A percentile compares a stretch with the other conserved stretches of the same genome.
Evolutionary conservation across 2,329 filamentous ascomycete genomes (phyloP).

Genomic region (Aspergillus tamarii): DNA sequence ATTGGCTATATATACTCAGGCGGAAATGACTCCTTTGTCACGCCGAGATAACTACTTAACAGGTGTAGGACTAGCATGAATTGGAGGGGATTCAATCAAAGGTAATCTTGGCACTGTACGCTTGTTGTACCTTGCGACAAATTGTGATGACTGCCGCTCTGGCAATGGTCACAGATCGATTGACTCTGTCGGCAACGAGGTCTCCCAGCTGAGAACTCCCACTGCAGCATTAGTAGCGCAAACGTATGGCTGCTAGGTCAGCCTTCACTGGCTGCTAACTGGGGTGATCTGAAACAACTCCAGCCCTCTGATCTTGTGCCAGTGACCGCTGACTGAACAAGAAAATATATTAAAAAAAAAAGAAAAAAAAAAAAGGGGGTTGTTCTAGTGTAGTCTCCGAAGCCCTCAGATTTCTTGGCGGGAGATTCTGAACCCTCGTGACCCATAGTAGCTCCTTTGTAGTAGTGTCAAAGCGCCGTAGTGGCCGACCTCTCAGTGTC

Average conservation of each 20-base stretch:
- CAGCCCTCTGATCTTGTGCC: too few relatives aligned
- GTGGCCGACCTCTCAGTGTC: too few relatives aligned
- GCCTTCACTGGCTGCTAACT: too few relatives aligned
- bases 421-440: too few relatives aligned
- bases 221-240: neutral
- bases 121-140: neutral
- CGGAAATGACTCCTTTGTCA: conserved; percentile 22
- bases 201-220: neutral
- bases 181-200: neutral
- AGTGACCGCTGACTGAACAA: too few relatives aligned
- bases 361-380: too few relatives aligned
- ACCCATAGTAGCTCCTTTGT: too few relatives aligned
- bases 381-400: too few relatives aligned
- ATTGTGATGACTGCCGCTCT: neutral
- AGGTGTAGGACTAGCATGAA: neutral
- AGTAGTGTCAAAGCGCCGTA: too few relatives aligned
- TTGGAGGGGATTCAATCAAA: neutral
- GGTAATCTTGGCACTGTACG: neutral
- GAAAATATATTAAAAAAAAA: too few relatives aligned
- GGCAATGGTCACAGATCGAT: neutral
- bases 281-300: too few relatives aligned
- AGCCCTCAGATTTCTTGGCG: too few relatives aligned
- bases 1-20: conserved; percentile 40
- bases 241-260: neutral
- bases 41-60: neutral